These are phyloP conservation scores for Polyplosphaeria fusca DNA, from an alignment of 495 filamentous ascomycete species.

Conservation along the genomic window DNA sequence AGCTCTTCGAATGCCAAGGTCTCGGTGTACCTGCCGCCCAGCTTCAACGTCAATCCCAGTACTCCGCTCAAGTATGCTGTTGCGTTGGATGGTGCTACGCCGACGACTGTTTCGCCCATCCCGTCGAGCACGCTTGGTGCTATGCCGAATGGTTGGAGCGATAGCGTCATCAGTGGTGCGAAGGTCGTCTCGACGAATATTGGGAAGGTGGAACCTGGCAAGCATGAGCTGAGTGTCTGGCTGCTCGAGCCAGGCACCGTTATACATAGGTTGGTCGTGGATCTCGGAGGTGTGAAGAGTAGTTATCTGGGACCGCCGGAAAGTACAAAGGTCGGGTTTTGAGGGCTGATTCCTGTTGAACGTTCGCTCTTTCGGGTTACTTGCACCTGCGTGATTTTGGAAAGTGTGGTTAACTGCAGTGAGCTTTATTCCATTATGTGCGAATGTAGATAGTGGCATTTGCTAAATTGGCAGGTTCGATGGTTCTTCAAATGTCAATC, in stretches of 20 bases:
- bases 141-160: conserved; percentile 24
- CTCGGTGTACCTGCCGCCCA: conserved; percentile 14
- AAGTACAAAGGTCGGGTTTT: conserved; percentile 18
- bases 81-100: conserved; percentile 17
- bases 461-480: no score
- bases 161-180: conserved; percentile 21
- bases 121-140: conserved; percentile 9
- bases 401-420: no score
- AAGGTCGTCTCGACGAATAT: conserved; percentile 5
- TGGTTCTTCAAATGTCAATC: no score
- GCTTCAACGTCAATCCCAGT: conserved; percentile 20
- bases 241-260: conserved; percentile 22
- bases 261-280: conserved; percentile 23
- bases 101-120: conserved; percentile 15
- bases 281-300: conserved; percentile 26
- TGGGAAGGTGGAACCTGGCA: conserved; percentile 11
- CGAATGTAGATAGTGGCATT: no score
- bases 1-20: conserved; percentile 8
- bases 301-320: conserved; percentile 28
- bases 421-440: no score
- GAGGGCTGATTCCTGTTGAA: no score
- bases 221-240: conserved; percentile 26
- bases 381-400: no score
- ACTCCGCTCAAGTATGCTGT: conserved; percentile 19
- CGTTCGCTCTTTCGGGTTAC: no score